Evolutionary conservation across 352 stramenopile genomes (phyloP).

Genomic region (Globisporangium okanoganense): DNA sequence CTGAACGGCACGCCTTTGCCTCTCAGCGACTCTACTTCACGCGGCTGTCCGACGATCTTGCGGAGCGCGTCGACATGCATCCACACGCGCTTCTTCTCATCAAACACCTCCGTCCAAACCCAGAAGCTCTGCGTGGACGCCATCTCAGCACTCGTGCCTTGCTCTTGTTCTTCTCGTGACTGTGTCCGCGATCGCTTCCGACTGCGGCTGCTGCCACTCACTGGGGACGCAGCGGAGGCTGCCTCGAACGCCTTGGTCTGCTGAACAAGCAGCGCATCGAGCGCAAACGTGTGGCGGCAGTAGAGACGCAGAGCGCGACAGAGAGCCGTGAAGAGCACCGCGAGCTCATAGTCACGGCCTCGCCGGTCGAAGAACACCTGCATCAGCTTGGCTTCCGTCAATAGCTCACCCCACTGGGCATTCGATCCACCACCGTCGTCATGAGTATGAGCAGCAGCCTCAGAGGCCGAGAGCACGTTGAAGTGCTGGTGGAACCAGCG

Average conservation of each 20-base stretch:
- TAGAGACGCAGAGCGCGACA: conserved; percentile 49
- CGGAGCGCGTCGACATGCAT: conserved; percentile 52
- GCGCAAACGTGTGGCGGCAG: conserved; percentile 42
- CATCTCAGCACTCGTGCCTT: background rate
- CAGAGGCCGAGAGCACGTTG: conserved; percentile 5
- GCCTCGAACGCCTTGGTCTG: conserved; percentile 40
- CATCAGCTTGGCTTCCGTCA: conserved; percentile 52
- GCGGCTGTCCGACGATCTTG: conserved; percentile 40
- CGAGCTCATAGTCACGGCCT: conserved; percentile 44
- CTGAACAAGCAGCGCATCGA: conserved; percentile 56
- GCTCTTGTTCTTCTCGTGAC: conserved; percentile 1
- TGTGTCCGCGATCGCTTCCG: conserved; percentile 7
- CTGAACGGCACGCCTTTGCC: conserved; percentile 47
- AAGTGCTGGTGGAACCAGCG: conserved; percentile 67
- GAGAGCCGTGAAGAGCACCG: conserved; percentile 58
- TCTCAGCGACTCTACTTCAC: conserved; percentile 44
- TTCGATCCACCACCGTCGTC: background rate
- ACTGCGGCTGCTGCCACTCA: background rate
- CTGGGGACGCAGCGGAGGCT: background rate
- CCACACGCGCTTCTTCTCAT: conserved; percentile 46
- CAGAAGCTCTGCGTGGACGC: conserved; percentile 28
- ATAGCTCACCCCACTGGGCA: conserved; percentile 9
- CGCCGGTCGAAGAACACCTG: conserved; percentile 42
- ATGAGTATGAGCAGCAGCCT: conserved; percentile 5
- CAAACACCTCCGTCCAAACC: conserved; percentile 69